Conservation (phyloP, 1,139 yeast species). For the Hyphopichia buzzinii region DNA sequence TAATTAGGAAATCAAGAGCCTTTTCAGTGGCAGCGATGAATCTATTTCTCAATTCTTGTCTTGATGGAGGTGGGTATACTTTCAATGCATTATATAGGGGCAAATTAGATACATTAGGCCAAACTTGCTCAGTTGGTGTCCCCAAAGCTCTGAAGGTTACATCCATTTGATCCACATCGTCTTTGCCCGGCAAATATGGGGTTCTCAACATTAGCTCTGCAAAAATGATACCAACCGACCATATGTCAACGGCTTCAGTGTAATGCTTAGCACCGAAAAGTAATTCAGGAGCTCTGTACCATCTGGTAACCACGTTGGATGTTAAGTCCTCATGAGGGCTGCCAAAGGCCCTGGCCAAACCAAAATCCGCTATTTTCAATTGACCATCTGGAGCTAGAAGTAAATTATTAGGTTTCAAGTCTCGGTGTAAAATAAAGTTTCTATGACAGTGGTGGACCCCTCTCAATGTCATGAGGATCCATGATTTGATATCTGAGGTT, state of each 20-base stretch:
- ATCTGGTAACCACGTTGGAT: constrained; percentile 91
- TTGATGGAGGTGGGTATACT: constrained; percentile 80
- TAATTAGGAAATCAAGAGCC: constrained; percentile 74
- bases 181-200: constrained; percentile 91
- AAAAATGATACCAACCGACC: constrained; percentile 96
- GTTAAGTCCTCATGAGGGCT: constrained; percentile 79
- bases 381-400: constrained; percentile 83
- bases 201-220: constrained; percentile 94
- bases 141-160: constrained; percentile 94
- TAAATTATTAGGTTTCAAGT: constrained; percentile 79
- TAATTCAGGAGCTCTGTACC: constrained; percentile 96
- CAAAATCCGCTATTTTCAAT: constrained; percentile 94
- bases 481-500: constrained; percentile 86
- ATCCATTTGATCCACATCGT: constrained; percentile 85
- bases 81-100: constrained; percentile 72
- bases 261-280: constrained; percentile 87
- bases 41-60: constrained; percentile 75
- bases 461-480: constrained; percentile 90
- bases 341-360: constrained; percentile 83
- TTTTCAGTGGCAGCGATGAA: constrained; percentile 90
- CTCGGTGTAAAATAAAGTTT: constrained; percentile 85
- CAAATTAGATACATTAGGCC: constrained; percentile 87
- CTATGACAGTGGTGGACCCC: constrained; percentile 96
- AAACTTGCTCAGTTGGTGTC: constrained; percentile 85
- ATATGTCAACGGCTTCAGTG: constrained; percentile 82